Conservation (phyloP, 306 rosid species). For the Cucurbita pepo region DNA sequence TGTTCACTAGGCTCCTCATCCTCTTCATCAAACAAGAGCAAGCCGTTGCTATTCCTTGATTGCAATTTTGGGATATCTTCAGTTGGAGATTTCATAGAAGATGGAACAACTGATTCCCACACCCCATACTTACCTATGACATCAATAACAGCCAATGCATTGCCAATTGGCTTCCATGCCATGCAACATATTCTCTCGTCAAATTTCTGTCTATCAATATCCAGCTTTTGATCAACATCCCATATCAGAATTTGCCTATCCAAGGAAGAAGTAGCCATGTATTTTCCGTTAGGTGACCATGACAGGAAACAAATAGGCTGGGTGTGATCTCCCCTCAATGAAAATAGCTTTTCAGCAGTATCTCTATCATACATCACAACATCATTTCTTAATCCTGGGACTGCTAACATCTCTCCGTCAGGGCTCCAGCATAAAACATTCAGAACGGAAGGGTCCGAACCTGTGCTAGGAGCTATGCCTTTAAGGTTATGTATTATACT, state of each 20-base stretch:
- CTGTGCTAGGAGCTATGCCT: slow-evolving; percentile 63
- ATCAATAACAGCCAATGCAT: slow-evolving; percentile 70
- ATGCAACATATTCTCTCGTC: slow-evolving; percentile 69
- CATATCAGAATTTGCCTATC: slow-evolving; percentile 86
- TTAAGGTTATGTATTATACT: slow-evolving; percentile 51
- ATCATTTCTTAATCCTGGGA: slow-evolving; percentile 75
- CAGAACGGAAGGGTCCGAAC: slow-evolving; percentile 42
- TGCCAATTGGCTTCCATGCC: slow-evolving; percentile 80
- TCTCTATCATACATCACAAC: slow-evolving; percentile 89
- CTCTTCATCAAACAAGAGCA: slow-evolving; percentile 69
- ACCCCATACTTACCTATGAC: slow-evolving; percentile 79
- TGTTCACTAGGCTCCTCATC: slow-evolving; percentile 42
- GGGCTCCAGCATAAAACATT: slow-evolving; percentile 90
- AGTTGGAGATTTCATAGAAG: slow-evolving; percentile 82
- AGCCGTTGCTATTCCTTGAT: slow-evolving; percentile 47
- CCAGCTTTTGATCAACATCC: slow-evolving; percentile 74
- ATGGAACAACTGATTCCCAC: slow-evolving; percentile 85
- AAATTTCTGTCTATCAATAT: slow-evolving; percentile 82
- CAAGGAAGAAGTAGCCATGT: slow-evolving; percentile 73
- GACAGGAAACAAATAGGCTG: slow-evolving; percentile 71
- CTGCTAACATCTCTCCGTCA: slow-evolving; percentile 74
- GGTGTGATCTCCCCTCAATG: slow-evolving; percentile 69
- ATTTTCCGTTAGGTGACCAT: slow-evolving; percentile 94
- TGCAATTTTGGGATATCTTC: slow-evolving; percentile 58
- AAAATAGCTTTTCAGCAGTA: slow-evolving; percentile 71